Base-by-base conservation (phyloP, 2,329 filamentous ascomycete species). In the Hymenoscyphus scutula region DNA sequence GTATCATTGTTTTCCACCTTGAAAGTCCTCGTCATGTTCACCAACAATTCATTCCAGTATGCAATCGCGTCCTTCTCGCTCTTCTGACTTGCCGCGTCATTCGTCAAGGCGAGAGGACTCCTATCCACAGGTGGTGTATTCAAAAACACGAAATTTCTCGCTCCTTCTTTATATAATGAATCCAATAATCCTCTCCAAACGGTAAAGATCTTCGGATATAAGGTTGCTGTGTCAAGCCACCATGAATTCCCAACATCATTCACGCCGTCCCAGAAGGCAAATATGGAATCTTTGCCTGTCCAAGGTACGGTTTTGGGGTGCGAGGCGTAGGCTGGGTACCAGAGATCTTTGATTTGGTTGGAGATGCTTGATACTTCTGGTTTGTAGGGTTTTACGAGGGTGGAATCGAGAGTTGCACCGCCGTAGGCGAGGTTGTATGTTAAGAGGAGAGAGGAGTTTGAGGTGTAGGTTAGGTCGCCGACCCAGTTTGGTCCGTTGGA, bases 61-160 rank as follows among this genome's bases (percentile, higher is more conserved):
- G 70, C 70, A 61, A 87, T 78, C 23, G 80, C 82, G 2, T 73
- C 76, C 7, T 76, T 77, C 68, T 80, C 75, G 1, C 67, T 57
- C 5, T 71, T 72, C 23, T 77, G 73, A 5, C 74, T 69, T 15
- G 64, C 62, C 1, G 70, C 65, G 5, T 76, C 77, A 61, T 81
- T 77, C 0, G 70, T 75, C 7, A 78, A 68, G 0, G 78, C 81
- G 58, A 82, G 67, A 0, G 84, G 84, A 45, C 79, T 79, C 10
- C 81, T 77, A 61, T 88, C 79, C 2, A 87, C 74, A 1, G 82
- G 82, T 1, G 86, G 86, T 0, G 87, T 84, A 59, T 80, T 85
- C 32, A 89, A 65, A 59, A 88, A 79, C 1, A 81, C 76, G 64
- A 88, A 88, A 61, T 86, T 85, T 5, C 85, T 76, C 1, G 80